Percentiles rank a stretch among this genome's conserved stretches.
Conservation (phyloP, 2,329 filamentous ascomycete species). For the Aspergillus sp. region DNA sequence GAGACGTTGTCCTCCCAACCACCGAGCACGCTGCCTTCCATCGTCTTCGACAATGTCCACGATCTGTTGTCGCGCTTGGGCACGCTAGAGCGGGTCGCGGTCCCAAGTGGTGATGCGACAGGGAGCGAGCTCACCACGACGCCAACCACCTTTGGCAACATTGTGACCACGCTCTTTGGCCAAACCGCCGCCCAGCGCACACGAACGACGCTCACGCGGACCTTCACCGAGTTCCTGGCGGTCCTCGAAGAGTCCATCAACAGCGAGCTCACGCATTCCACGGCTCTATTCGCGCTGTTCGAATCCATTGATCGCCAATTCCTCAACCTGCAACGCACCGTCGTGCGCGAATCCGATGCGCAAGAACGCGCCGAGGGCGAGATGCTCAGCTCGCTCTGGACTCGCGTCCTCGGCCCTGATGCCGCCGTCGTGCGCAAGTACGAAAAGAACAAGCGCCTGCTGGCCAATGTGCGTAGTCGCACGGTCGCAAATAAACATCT, state of each 20-base stretch:
- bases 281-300: conserved; percentile 83
- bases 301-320: conserved; percentile 89
- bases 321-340: conserved; percentile 79
- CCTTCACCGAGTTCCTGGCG: conserved; percentile 81
- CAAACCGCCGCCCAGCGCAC: conserved; percentile 78
- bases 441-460: conserved; percentile 80
- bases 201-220: conserved; percentile 75
- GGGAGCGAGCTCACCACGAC: conserved; percentile 28
- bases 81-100: conserved; percentile 37
- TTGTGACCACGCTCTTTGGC: conserved; percentile 74
- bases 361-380: conserved; percentile 81
- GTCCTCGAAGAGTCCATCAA: conserved; percentile 88
- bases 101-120: conserved; percentile 25
- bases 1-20: conserved; percentile 64
- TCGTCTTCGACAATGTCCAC: conserved; percentile 81
- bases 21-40: conserved; percentile 62
- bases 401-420: conserved; percentile 74
- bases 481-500: conserved; percentile 86
- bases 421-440: conserved; percentile 79
- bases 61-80: conserved; percentile 63
- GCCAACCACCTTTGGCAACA: conserved; percentile 66
- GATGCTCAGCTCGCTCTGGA: conserved; percentile 81
- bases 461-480: conserved; percentile 74
- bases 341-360: conserved; percentile 76
- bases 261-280: conserved; percentile 76